phyloP scores from a whole-genome alignment of 345 rosid species.

The Diplotaxis tenuifolia region DNA sequence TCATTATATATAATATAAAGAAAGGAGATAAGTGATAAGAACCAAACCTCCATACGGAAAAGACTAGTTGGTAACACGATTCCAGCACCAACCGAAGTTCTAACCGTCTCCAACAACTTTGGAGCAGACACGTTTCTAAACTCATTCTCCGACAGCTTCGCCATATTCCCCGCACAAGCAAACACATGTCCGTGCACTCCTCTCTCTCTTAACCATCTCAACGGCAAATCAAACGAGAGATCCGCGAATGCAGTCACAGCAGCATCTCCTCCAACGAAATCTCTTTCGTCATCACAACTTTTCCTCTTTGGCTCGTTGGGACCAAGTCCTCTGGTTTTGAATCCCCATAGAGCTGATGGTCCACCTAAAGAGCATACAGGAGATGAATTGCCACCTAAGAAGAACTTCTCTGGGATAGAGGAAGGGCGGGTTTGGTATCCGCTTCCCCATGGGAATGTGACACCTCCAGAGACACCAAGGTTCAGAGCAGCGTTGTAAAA shows the following conservation, averaged over 20 bases:
- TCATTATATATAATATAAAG: background rate
- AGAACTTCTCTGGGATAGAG: constrained; percentile 84
- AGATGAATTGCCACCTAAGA: constrained; percentile 85
- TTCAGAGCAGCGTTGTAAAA: constrained; percentile 70
- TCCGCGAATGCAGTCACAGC: constrained; percentile 87
- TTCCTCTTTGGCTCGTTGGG: constrained; percentile 73
- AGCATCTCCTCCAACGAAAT: constrained; percentile 89
- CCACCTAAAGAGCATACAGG: constrained; percentile 79
- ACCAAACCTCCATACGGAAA: constrained; percentile 88
- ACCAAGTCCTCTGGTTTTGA: constrained; percentile 76
- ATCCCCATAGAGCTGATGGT: constrained; percentile 83
- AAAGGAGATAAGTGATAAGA: constrained; percentile 7
- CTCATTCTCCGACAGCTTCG: constrained; percentile 71
- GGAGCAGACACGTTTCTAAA: constrained; percentile 51
- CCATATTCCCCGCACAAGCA: constrained; percentile 82
- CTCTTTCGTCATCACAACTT: constrained; percentile 50
- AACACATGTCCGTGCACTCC: constrained; percentile 89
- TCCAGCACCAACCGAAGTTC: constrained; percentile 85
- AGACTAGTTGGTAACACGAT: constrained; percentile 76
- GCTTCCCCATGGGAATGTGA: constrained; percentile 72
- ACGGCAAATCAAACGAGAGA: constrained; percentile 86
- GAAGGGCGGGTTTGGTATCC: constrained; percentile 54
- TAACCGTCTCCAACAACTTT: constrained; percentile 56
- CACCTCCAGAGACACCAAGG: constrained; percentile 73
- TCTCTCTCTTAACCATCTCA: constrained; percentile 75